Evolutionary conservation across 1,139 yeast genomes (phyloP), one percentile per base, ranked within the genome.

Genomic region (Hansenula lynferdii): DNA sequence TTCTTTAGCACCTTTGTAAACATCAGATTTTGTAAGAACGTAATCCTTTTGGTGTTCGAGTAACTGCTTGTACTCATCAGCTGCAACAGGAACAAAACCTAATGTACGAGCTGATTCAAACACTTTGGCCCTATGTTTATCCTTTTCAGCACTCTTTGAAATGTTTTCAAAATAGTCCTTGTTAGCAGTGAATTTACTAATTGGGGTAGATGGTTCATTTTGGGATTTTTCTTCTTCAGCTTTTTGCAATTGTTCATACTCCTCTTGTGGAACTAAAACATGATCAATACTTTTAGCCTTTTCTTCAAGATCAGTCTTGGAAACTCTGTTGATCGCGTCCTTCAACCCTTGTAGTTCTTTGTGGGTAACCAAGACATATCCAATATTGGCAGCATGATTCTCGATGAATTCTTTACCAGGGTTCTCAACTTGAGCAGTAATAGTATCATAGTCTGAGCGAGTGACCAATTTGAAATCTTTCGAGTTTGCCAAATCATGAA

Each of bases 81-180:
- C 51, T 3, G 62, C 53, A 31, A 60, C 50, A 4, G 64, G 58
- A 20, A 61, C 62, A 41, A 60, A 57, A 1, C 66, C 68, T 18
- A 61, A 48, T 2, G 64, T 49, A 33, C 54, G 60, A 3, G 65
- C 61, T 28, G 64, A 56, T 19, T 55, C 61, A 31, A 57, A 42
- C 12, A 59, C 51, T 35, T 54, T 57, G 5, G 57, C 64, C 27
- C 51, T 51, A 22, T 49, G 44, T 3, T 47, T 35, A 31, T 52
- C 57, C 38, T 58, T 60, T 38, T 58, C 54, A 5, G 54, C 56
- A 23, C 56, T 44, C 33, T 43, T 42, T 7, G 45, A 50, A 6
- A 58, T 57, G 19, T 55, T 53, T 35, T 61, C 66, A 44, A 58
- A 60, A 37, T 51, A 58, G 21, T 58, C 58, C 42, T 60, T 60